Conservation (phyloP, 345 rosid species). For the Eucalyptus albens region DNA sequence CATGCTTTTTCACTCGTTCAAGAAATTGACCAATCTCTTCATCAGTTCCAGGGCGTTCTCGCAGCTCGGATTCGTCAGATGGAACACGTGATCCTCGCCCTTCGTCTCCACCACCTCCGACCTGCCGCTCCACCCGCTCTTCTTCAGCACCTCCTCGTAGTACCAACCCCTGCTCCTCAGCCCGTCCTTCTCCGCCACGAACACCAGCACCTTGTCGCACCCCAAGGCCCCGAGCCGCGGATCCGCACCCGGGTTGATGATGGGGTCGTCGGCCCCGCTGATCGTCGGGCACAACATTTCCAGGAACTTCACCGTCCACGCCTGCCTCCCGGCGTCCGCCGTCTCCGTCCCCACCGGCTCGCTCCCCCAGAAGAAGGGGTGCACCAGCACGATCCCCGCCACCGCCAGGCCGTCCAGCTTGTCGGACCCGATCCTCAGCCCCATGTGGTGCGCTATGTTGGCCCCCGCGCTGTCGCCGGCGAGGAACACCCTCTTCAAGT, state of each 20-base stretch:
- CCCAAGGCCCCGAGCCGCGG: conserved; percentile 5
- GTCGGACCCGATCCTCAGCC: conserved; percentile 1
- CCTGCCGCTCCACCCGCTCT: neutral
- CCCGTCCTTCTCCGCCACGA: conserved; percentile 18
- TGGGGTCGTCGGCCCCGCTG: conserved; percentile 21
- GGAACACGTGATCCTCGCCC: conserved; percentile 1
- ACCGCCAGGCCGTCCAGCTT: neutral
- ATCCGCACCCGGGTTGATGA: conserved; percentile 14
- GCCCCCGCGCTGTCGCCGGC: conserved; percentile 38
- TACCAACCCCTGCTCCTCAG: conserved; percentile 1
- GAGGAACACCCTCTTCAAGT: conserved; percentile 10
- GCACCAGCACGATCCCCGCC: conserved; percentile 1
- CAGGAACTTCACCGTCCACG: neutral
- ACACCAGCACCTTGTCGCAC: conserved; percentile 14
- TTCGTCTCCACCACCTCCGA: neutral
- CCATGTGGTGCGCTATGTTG: conserved; percentile 20
- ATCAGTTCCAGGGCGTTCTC: neutral
- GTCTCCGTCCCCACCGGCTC: conserved; percentile 1
- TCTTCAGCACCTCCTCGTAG: neutral
- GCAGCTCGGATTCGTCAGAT: neutral
- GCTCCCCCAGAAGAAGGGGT: conserved; percentile 17
- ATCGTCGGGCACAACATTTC: conserved; percentile 1
- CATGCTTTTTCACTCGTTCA: neutral
- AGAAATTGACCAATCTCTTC: neutral
- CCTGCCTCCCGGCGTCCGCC: neutral